A percentile compares a stretch with the other conserved stretches of the same genome.
Conservation (phyloP, 345 rosid genomes). For the Corymbia maculata region DNA sequence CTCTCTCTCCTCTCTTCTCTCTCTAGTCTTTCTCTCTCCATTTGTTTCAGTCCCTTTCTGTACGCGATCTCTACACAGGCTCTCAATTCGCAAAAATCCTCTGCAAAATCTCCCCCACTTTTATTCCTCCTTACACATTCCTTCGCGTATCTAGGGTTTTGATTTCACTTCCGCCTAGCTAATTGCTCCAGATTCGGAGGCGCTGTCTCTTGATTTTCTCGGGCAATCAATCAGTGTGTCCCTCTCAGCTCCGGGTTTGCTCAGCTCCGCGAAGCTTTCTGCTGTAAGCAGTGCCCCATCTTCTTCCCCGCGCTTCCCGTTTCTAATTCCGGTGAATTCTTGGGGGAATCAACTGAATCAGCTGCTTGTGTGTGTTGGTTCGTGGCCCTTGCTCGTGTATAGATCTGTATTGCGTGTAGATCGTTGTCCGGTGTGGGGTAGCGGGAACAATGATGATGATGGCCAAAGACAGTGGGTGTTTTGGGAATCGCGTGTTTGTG, state of each 20-base stretch:
- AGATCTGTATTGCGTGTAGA: background rate
- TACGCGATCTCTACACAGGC: conserved; percentile 4
- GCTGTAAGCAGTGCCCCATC: background rate
- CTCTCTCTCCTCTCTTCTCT: background rate
- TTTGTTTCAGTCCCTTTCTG: background rate
- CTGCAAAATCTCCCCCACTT: background rate
- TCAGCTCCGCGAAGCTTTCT: background rate
- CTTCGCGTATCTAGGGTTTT: background rate
- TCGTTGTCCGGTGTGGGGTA: background rate
- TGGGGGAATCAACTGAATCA: background rate
- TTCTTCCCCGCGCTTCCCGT: background rate
- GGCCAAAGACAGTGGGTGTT: background rate
- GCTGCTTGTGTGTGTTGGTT: background rate
- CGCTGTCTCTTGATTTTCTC: background rate
- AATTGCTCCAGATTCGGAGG: background rate
- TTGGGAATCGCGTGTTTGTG: background rate
- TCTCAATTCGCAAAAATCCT: background rate
- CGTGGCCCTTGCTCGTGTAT: background rate
- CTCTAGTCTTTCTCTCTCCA: background rate
- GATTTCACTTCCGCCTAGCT: background rate
- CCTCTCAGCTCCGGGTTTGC: background rate
- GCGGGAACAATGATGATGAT: background rate
- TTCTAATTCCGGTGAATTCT: background rate
- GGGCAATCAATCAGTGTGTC: background rate
- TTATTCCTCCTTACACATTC: background rate